phyloP scores from a whole-genome alignment of 257 asterid genomes.

The Solanum bukasovii region DNA sequence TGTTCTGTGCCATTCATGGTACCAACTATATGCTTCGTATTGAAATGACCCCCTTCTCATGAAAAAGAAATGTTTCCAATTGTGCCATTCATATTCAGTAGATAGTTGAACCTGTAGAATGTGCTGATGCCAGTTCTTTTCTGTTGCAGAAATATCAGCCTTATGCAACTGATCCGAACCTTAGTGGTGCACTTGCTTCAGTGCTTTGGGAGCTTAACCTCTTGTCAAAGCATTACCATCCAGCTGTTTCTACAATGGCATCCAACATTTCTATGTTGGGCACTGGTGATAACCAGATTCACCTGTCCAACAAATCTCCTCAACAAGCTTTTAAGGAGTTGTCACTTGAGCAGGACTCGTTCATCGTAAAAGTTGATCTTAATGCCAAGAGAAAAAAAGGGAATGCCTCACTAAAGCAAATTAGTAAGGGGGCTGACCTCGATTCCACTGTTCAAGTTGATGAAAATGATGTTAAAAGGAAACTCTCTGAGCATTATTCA shows the following conservation, averaged over 20 bases:
- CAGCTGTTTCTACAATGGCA: slow-evolving; percentile 51
- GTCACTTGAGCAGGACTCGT: slow-evolving; percentile 34
- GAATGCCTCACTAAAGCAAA: slow-evolving; percentile 2
- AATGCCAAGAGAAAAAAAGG: slow-evolving; percentile 38
- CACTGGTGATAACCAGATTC: slow-evolving; percentile 44
- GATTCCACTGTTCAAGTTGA: slow-evolving; percentile 15
- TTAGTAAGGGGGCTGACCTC: slow-evolving; percentile 7
- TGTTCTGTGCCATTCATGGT: background rate
- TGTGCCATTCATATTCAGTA: background rate
- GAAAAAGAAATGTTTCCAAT: background rate
- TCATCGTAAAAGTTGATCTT: slow-evolving; percentile 13
- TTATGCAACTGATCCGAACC: slow-evolving; percentile 75
- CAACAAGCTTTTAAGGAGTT: slow-evolving; percentile 59
- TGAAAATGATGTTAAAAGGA: slow-evolving; percentile 41
- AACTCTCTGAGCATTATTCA: slow-evolving; percentile 46
- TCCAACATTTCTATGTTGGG: slow-evolving; percentile 56
- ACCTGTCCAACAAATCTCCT: slow-evolving; percentile 58
- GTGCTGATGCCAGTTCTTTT: slow-evolving; percentile 3
- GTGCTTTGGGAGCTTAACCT: slow-evolving; percentile 98
- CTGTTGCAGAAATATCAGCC: slow-evolving; percentile 74
- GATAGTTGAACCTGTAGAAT: background rate
- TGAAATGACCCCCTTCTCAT: background rate
- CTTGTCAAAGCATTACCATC: slow-evolving; percentile 69
- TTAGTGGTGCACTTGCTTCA: slow-evolving; percentile 89
- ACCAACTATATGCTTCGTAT: background rate